Conservation (phyloP, 108 stramenopile genomes). For the Thalassiosira profunda region DNA sequence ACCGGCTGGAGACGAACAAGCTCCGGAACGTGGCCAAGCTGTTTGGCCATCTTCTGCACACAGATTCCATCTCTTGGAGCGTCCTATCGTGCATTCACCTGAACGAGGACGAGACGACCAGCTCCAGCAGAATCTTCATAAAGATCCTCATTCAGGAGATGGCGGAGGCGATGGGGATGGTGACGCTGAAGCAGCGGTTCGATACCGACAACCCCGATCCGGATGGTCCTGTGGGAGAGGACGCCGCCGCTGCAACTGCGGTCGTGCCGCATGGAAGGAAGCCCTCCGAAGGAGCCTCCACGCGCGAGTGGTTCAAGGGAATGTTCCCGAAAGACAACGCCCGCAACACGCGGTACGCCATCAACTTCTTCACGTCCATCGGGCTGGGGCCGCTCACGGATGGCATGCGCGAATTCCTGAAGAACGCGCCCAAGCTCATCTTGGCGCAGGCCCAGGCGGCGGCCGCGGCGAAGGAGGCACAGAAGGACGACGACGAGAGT, state of each 20-base stretch:
- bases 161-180: conserved; percentile 95
- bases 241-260: conserved; percentile 12
- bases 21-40: conserved; percentile 98
- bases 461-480: conserved; percentile 55
- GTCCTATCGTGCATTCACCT: conserved; percentile 89
- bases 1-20: conserved; percentile 99
- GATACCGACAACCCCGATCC: conserved; percentile 77
- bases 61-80: conserved; percentile 98
- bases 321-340: conserved; percentile 98
- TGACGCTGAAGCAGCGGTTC: conserved; percentile 87
- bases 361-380: conserved; percentile 99
- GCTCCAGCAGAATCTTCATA: conserved; percentile 97
- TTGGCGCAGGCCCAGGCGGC: conserved; percentile 74
- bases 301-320: conserved; percentile 85
- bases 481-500: conserved; percentile 45
- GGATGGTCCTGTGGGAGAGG: conserved; percentile 17
- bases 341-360: conserved; percentile 97
- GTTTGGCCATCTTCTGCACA: conserved; percentile 98
- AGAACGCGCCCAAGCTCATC: conserved; percentile 92
- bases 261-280: neutral
- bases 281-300: conserved; percentile 41
- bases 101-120: conserved; percentile 98
- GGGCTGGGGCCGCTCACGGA: conserved; percentile 99
- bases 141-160: conserved; percentile 98
- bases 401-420: conserved; percentile 93